Evolutionary conservation across 805 yeast genomes (phyloP), one percentile per base, ranked within the genome.

Genomic region (Myxozyma monticola): DNA sequence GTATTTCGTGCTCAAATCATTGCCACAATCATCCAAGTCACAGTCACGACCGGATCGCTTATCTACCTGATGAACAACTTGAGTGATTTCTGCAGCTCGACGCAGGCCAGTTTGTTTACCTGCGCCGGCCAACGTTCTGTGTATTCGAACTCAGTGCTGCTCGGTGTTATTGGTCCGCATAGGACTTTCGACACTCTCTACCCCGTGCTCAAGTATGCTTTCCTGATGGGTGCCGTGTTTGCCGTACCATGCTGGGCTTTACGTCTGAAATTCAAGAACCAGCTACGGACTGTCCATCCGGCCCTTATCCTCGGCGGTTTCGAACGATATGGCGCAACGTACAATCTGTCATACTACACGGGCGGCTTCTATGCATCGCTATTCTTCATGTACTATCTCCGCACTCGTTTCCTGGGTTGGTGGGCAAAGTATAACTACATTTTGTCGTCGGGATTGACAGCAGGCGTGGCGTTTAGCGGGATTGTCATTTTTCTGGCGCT

Each of bases 351-450:
- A 12, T 89, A 91, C 28, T 83, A 86, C 26, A 81, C 88, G 3
- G 80, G 85, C 24, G 83, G 81, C 65, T 83, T 80, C 65, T 82
- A 81, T 66, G 71, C 77, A 33, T 83, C 85, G 4, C 74, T 74
- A 53, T 43, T 72, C 4, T 83, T 83, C 69, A 80, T 79, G 68
- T 80, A 74, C 65, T 72, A 73, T 60, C 66, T 83, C 48, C 79
- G 78, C 54, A 71, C 76, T 43, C 70, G 72, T 53, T 81, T 78
- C 68, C 70, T 77, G 40, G 68, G 73, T 38, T 84, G 88, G 88
- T 83, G 89, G 88, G 80, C 83, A 31, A 83, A 82, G 64, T 84
- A 84, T 64, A 83, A 82, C 64, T 83, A 81, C 62, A 76, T 82
- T 4, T 67, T 84, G 41, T 76, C 85, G 20, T 79, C 84, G 24